Percentiles rank a stretch among this genome's conserved stretches.
Evolutionary conservation across 169 alveolate species (phyloP).

Genomic region (Theileria annulata): DNA sequence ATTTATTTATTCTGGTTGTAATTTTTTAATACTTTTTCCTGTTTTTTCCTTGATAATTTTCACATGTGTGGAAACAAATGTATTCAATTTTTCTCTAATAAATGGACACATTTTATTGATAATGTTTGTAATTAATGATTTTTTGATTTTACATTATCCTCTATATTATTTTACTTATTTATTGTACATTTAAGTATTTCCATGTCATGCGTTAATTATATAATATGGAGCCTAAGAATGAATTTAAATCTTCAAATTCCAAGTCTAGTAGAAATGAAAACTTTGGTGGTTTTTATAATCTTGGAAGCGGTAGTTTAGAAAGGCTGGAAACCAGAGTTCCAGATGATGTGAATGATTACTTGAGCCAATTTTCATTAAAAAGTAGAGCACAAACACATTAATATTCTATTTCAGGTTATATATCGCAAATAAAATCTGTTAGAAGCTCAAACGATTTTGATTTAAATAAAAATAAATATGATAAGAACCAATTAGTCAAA

Average conservation of each 20-base stretch:
- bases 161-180: too few relatives aligned
- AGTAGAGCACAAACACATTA: constrained; percentile 6
- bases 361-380: constrained; percentile 24
- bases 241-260: background rate
- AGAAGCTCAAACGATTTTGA: constrained; percentile 35
- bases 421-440: constrained; percentile 54
- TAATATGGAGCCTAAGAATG: constrained; percentile 21
- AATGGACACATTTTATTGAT: background rate
- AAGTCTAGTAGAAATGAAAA: constrained; percentile 1
- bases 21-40: background rate
- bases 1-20: background rate
- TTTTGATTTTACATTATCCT: background rate
- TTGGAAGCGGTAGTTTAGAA: background rate
- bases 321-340: constrained; percentile 1
- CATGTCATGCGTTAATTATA: background rate
- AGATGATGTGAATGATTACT: background rate
- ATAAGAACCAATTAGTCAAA: background rate
- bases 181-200: background rate
- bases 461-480: constrained; percentile 7
- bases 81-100: background rate
- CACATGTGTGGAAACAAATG: constrained; percentile 14
- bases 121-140: background rate
- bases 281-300: background rate
- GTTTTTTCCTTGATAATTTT: constrained; percentile 2
- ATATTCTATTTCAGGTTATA: constrained; percentile 20